Evolutionary conservation across 116 monocot species (phyloP), one percentile per base, ranked within the genome.

Genomic region (Posidonia oceanica): DNA sequence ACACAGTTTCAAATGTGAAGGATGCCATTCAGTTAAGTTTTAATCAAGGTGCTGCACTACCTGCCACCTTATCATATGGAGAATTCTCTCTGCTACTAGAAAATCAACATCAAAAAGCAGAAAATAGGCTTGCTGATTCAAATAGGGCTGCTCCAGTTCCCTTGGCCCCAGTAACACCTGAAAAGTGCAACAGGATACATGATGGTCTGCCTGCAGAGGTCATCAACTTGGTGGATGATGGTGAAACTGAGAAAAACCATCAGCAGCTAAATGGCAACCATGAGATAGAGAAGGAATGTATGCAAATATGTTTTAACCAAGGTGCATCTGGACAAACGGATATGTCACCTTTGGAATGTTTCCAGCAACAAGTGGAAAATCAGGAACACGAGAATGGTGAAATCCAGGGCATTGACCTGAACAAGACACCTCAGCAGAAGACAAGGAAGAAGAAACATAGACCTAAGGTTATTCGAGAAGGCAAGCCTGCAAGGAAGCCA

Each of bases 401-500:
- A 36, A 79, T 74, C 17, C 74, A 83, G 63, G 85, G 63, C 4
- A 80, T 80, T 56, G 86, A 86, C 69, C 54, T 86, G 64, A 85
- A 85, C 68, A 85, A 81, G 58, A 83, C 83, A 62, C 85, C 83
- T 10, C 76, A 63, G 14, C 81, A 77, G 67, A 87, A 83, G 66
- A 54, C 76, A 1, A 84, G 66, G 65, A 84, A 80, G 75, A 96
- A 78, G 73, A 96, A 96, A 66, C 81, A 85, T 66, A 80, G 78
- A 64, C 96, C 96, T 0, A 96, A 91, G 79, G 96, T 96, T 57
- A 68, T 96, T 61, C 59, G 41, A 71, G 86, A 91, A 80, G 88
- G 74, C 29, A 84, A 91, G 71, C 64, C 84, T 14, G 38, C 77
- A 4, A 86, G 70, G 61, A 81, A 82, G 38, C 81, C 76, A 21